Percentiles rank a stretch among this genome's conserved stretches.
Evolutionary conservation across 1,139 yeast species (phyloP).

Genomic region (Magnusiomyces suaveolens): DNA sequence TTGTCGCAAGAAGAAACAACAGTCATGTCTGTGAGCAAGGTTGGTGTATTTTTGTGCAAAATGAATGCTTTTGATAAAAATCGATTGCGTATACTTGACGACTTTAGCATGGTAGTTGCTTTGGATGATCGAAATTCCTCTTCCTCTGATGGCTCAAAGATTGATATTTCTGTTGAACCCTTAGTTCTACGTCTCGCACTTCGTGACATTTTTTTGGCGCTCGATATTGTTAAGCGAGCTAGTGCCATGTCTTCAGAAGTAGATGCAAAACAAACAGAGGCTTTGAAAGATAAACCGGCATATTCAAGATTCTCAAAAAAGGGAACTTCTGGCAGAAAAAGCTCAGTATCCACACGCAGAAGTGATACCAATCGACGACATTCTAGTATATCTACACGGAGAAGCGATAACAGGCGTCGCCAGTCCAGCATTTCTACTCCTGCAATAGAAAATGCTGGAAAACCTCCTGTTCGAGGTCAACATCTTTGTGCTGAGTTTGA

Average conservation of each 20-base stretch:
- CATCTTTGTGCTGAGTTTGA: conserved; percentile 60
- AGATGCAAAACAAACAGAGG: conserved; percentile 18
- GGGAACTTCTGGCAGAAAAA: conserved; percentile 4
- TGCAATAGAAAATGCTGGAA: not conserved
- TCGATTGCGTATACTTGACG: conserved; percentile 71
- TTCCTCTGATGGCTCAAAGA: conserved; percentile 48
- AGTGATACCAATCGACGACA: not conserved
- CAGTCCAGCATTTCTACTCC: not conserved
- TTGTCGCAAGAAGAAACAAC: conserved; percentile 55
- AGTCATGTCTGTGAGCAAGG: conserved; percentile 62
- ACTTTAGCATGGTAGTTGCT: conserved; percentile 70
- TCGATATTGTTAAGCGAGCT: conserved; percentile 63
- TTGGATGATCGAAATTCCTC: conserved; percentile 63
- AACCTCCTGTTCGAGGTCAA: conserved; percentile 49
- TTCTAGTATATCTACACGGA: not conserved
- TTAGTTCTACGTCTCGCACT: conserved; percentile 71
- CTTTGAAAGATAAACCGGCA: conserved; percentile 13
- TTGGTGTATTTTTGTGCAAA: conserved; percentile 75
- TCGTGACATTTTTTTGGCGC: conserved; percentile 75
- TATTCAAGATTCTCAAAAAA: conserved; percentile 22
- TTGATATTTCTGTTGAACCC: conserved; percentile 72
- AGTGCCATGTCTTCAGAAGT: conserved; percentile 37
- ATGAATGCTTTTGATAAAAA: conserved; percentile 59
- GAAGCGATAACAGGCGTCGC: not conserved
- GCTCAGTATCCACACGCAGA: conserved; percentile 2